Conservation (phyloP, 2,329 filamentous ascomycete species). For the Zymoseptoria passerinii region DNA sequence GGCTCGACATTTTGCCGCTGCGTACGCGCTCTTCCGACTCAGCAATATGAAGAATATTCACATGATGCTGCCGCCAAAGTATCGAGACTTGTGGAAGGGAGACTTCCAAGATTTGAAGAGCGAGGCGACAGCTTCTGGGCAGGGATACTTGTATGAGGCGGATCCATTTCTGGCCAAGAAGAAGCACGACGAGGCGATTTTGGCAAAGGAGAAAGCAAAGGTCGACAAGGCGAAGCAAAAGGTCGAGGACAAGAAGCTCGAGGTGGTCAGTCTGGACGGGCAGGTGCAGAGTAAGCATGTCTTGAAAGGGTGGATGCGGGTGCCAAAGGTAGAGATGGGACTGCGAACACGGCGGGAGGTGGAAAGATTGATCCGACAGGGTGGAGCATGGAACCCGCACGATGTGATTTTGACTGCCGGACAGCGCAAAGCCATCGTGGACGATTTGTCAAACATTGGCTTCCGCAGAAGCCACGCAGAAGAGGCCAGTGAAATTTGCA, state of each 20-base stretch:
- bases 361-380: constrained; percentile 67
- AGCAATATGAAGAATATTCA: constrained; percentile 95
- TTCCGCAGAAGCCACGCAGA: constrained; percentile 86
- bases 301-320: constrained; percentile 66
- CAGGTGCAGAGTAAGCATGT: constrained; percentile 32
- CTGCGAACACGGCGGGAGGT: constrained; percentile 68
- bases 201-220: constrained; percentile 68
- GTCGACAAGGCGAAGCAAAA: constrained; percentile 55
- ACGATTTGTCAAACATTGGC: constrained; percentile 67
- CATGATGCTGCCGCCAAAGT: constrained; percentile 85
- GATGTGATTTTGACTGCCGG: constrained; percentile 54
- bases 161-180: constrained; percentile 80
- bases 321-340: constrained; percentile 90
- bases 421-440: constrained; percentile 54
- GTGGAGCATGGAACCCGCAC: constrained; percentile 82
- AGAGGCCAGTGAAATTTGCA: constrained; percentile 80
- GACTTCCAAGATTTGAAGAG: constrained; percentile 77
- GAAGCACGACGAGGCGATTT: constrained; percentile 71
- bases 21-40: constrained; percentile 82
- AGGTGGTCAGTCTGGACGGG: constrained; percentile 35
- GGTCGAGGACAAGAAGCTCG: constrained; percentile 51
- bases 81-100: constrained; percentile 81
- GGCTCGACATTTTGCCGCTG: constrained; percentile 85
- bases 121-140: constrained; percentile 66
- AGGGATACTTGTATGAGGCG: constrained; percentile 86